These are phyloP conservation scores for Lactifluus piperatus DNA, from an alignment of 768 basidiomycete species.

Conservation along the genomic window DNA sequence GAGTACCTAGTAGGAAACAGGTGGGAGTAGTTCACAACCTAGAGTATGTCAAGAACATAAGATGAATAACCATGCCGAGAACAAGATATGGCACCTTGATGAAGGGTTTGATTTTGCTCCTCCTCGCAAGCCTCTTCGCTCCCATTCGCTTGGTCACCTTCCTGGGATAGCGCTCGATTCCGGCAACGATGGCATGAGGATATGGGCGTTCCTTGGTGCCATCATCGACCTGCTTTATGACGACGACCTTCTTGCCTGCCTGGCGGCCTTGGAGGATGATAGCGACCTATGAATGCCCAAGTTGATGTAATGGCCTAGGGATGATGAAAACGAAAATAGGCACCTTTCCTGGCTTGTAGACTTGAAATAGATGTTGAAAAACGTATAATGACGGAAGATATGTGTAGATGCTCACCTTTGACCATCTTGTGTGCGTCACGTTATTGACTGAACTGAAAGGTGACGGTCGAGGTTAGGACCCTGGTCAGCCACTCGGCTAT, in stretches of 20 bases:
- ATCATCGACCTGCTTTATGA: constrained; percentile 96
- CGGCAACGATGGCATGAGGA: constrained; percentile 97
- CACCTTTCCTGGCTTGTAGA: constrained; percentile 95
- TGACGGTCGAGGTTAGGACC: neutral
- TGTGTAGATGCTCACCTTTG: constrained; percentile 20
- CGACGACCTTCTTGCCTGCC: constrained; percentile 98
- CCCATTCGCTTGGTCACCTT: constrained; percentile 99
- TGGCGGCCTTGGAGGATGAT: constrained; percentile 99
- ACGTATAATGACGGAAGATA: neutral
- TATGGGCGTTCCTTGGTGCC: constrained; percentile 94
- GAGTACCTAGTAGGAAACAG: constrained; percentile 99
- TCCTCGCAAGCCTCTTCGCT: constrained; percentile 82
- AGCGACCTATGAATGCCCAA: constrained; percentile 51
- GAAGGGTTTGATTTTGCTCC: constrained; percentile 99
- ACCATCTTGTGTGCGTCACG: constrained; percentile 23
- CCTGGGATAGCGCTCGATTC: constrained; percentile 95
- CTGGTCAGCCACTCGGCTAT: constrained; percentile 23
- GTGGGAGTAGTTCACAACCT: constrained; percentile 98
- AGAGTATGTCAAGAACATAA: neutral
- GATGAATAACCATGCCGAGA: neutral
- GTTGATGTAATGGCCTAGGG: neutral
- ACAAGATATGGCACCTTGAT: constrained; percentile 71
- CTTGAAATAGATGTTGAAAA: constrained; percentile 30
- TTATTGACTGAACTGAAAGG: neutral
- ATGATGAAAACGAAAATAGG: constrained; percentile 4